Base-by-base conservation (phyloP, 768 basidiomycete species). In the Lactifluus subvellereus region DNA sequence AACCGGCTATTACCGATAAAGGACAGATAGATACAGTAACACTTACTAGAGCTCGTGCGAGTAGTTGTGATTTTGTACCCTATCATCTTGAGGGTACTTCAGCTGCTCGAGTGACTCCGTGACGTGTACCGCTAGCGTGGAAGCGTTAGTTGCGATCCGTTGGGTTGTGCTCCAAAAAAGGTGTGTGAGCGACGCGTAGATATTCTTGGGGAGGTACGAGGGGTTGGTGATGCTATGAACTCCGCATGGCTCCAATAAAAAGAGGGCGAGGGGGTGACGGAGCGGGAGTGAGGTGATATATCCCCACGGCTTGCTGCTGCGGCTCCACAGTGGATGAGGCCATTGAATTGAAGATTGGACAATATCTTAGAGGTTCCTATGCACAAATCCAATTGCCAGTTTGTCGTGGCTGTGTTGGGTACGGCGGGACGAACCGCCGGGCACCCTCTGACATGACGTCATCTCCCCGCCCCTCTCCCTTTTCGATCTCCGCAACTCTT, bases 401-500 rank as follows among this genome's bases (percentile, higher is more conserved):
- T 27, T 27, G 27, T 27, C 2, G 27, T 27, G 27, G 27, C 27
- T 27, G 27, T 2, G 27, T 3, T 16, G 14, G 38, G 14, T 40
- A 13, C 11, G 1, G 38, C 5, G 38, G 38, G 13, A 4, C 38
- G 3, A 40, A 40, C 38, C 38, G 38, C 38, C 38, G 38, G 38
- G 27, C 27, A 2, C 2, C 27, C 4, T 33, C 16, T 52, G 16
- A 33, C 53, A 30, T 62, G 54, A 62, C 60, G 60, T 62, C 60
- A 62, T 51, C 33, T 14, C 33, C 43, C 5, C 32, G 1, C 4
- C 27, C 27, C 16, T 4, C 53, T 54, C 35, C 14, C 32, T 32
- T 43, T 60, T 60, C 32, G 37, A 47, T n/a, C 59, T 60, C 59
- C 59, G 59, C 59, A 32, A 11, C 5, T 13, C 32, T 32, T 11